Percentiles rank a stretch among this genome's conserved stretches.
Evolutionary conservation across 371 early-diverging fungal species (phyloP).

Genomic region (Mucor lusitanicus): DNA sequence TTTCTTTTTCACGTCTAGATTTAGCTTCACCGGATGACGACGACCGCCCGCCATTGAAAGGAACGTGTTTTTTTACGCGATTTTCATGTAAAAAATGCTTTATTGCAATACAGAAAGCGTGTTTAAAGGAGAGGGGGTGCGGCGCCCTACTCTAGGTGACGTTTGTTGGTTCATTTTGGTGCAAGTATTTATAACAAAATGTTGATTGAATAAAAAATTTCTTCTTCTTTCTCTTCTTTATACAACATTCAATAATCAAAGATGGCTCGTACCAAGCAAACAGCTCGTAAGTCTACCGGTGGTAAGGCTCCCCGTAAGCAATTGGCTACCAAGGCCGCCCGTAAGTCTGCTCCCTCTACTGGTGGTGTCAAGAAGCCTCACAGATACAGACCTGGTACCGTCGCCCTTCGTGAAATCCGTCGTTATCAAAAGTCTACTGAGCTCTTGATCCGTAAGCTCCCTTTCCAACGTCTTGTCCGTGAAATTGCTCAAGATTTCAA

Average conservation of each 20-base stretch:
- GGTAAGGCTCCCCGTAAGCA: constrained; percentile 99
- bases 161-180: not conserved
- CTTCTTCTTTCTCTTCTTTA: constrained; percentile 8
- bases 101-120: not conserved
- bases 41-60: not conserved
- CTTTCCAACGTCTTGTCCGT: constrained; percentile 98
- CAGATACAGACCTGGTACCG: constrained; percentile 88
- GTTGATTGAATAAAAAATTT: not conserved
- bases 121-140: not conserved
- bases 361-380: constrained; percentile 82
- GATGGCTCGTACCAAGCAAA: constrained; percentile 98
- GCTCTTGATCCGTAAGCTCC: no score
- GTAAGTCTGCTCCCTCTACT: constrained; percentile 56
- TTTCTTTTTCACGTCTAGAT: not conserved
- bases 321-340: constrained; percentile 94
- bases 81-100: not conserved
- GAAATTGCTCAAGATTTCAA: constrained; percentile 97
- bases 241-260: not conserved
- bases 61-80: constrained; percentile 1
- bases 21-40: not conserved
- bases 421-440: constrained; percentile 98
- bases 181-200: not conserved
- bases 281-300: constrained; percentile 99
- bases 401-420: constrained; percentile 97
- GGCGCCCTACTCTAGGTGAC: not conserved